Evolutionary conservation across 192 early-diverging fungal species (phyloP).

Genomic region (Coemansia erecta): DNA sequence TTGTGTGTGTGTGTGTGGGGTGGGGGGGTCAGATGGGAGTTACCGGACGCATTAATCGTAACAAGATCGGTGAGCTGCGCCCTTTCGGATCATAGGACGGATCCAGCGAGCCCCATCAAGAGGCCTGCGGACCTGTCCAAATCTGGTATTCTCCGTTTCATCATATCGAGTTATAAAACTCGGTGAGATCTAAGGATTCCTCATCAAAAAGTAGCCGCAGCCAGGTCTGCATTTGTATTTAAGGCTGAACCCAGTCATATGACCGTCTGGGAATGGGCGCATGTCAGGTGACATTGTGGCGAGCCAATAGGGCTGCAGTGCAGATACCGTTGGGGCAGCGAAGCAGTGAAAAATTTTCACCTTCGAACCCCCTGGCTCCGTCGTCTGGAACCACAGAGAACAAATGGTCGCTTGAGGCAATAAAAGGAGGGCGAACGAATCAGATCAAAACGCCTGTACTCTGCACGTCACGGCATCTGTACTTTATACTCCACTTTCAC

Average conservation of each 20-base stretch:
- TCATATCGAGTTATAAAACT: conserved; percentile 32
- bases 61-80: conserved; percentile 16
- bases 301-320: too few species aligned
- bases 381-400: too few species aligned
- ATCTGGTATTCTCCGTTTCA: conserved; percentile 19
- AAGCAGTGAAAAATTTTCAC: too few species aligned
- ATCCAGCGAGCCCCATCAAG: background rate
- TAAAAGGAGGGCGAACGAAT: too few species aligned
- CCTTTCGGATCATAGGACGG: conserved; percentile 10
- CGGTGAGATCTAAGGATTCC: conserved; percentile 30
- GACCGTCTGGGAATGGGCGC: too few species aligned
- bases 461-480: background rate
- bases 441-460: background rate
- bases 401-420: too few species aligned
- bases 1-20: background rate
- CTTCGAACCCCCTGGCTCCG: too few species aligned
- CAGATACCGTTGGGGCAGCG: too few species aligned
- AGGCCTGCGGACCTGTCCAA: background rate
- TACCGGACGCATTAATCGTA: conserved; percentile 17
- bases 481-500: background rate
- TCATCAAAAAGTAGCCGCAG: background rate
- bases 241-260: background rate
- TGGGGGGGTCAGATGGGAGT: conserved; percentile 11
- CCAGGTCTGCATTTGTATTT: conserved; percentile 1
- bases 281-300: too few species aligned